Conservation (phyloP, 2,329 filamentous ascomycete species). For the Colletotrichum theobromicola region DNA sequence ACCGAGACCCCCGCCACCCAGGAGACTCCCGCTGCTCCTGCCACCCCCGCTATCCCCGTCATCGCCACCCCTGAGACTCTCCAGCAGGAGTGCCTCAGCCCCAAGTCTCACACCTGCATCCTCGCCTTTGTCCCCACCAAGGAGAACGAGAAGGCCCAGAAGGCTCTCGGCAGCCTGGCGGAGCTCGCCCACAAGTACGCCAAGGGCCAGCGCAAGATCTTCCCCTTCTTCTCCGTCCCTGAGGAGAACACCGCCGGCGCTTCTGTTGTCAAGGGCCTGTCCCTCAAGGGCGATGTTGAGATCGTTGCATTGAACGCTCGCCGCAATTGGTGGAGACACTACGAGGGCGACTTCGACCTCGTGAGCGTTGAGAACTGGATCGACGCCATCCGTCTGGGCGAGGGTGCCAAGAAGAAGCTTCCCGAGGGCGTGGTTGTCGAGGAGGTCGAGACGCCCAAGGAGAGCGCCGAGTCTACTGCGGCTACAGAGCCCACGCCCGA, state of each 20-base stretch:
- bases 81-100: conserved; percentile 72
- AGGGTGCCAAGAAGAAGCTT: conserved; percentile 79
- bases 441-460: conserved; percentile 2
- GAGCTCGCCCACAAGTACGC: conserved; percentile 79
- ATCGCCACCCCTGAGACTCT: conserved; percentile 70
- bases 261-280: conserved; percentile 64
- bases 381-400: conserved; percentile 88
- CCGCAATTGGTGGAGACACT: conserved; percentile 84
- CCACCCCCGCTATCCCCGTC: conserved; percentile 68
- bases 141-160: conserved; percentile 54
- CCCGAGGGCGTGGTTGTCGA: conserved; percentile 64
- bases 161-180: conserved; percentile 68
- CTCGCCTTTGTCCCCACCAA: conserved; percentile 70
- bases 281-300: conserved; percentile 66
- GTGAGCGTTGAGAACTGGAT: conserved; percentile 82
- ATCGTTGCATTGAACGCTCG: conserved; percentile 86
- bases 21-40: conserved; percentile 28
- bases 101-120: conserved; percentile 82
- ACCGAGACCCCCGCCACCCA: conserved; percentile 33
- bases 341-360: conserved; percentile 64
- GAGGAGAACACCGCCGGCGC: conserved; percentile 36
- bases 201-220: conserved; percentile 69
- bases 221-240: conserved; percentile 83
- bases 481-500: conserved; percentile 14
- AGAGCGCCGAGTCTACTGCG: conserved; percentile 9